A percentile compares a stretch with the other conserved stretches of the same genome.
phyloP scores from a whole-genome alignment of 2,329 filamentous ascomycete species.

The Pseudocercospora macadamiae region DNA sequence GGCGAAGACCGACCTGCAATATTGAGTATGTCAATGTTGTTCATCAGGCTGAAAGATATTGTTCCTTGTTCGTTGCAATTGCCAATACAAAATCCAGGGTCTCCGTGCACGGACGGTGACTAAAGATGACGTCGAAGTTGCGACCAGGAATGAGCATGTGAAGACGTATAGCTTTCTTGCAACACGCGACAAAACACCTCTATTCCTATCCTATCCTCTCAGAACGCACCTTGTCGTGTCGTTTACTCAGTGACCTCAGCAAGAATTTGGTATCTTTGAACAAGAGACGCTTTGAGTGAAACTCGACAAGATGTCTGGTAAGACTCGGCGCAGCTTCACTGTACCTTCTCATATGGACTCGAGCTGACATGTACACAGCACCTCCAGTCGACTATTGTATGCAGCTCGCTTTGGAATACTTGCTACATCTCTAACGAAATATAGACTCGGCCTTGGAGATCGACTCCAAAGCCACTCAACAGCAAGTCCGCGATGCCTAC shows the following conservation, averaged over 20 bases:
- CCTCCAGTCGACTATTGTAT: constrained; percentile 41
- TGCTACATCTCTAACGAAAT: background rate
- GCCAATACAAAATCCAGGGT: too few species aligned
- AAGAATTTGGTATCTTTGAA: background rate
- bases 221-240: background rate
- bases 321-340: background rate
- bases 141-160: background rate
- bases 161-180: constrained; percentile 1
- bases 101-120: too few species aligned
- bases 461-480: constrained; percentile 69
- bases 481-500: constrained; percentile 91
- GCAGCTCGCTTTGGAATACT: too few species aligned
- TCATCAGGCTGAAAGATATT: too few species aligned
- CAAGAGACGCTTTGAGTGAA: background rate
- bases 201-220: too few species aligned
- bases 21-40: too few species aligned
- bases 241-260: background rate
- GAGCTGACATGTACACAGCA: constrained; percentile 25
- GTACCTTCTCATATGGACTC: background rate
- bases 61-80: too few species aligned
- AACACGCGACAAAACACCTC: background rate
- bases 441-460: constrained; percentile 39
- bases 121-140: background rate
- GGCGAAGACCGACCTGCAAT: too few species aligned
- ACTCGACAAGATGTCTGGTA: constrained; percentile 1